These are phyloP conservation scores for Penicillium paneum DNA, from an alignment of 2,329 filamentous ascomycete species.

Conservation along the genomic window DNA sequence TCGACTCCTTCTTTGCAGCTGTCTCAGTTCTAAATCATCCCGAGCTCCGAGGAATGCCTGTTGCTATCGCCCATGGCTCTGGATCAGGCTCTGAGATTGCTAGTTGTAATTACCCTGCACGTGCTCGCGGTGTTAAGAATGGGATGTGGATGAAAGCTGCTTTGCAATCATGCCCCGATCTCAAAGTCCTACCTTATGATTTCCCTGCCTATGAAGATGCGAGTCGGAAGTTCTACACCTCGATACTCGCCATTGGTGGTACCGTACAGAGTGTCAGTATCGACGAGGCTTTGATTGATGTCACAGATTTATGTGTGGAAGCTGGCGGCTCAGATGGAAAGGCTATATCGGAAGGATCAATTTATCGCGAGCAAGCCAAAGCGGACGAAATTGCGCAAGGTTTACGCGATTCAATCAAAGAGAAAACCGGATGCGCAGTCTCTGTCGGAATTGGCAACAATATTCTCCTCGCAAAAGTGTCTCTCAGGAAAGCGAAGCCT, in stretches of 20 bases:
- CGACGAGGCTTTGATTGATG: slow-evolving; percentile 87
- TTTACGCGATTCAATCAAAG: slow-evolving; percentile 68
- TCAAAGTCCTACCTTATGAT: slow-evolving; percentile 92
- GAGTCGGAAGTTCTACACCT: slow-evolving; percentile 81
- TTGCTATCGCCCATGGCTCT: slow-evolving; percentile 81
- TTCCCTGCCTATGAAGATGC: slow-evolving; percentile 93
- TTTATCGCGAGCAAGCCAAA: slow-evolving; percentile 74
- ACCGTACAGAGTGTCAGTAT: slow-evolving; percentile 94
- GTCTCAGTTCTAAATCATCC: slow-evolving; percentile 79
- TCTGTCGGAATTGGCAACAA: slow-evolving; percentile 91
- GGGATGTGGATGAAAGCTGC: slow-evolving; percentile 99
- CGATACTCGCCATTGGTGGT: slow-evolving; percentile 74
- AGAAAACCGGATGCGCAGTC: slow-evolving; percentile 76
- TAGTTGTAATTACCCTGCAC: slow-evolving; percentile 92
- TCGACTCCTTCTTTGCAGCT: slow-evolving; percentile 97
- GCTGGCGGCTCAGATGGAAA: slow-evolving; percentile 64
- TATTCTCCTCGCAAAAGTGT: slow-evolving; percentile 86
- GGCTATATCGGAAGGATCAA: slow-evolving; percentile 63
- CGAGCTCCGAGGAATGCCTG: slow-evolving; percentile 72
- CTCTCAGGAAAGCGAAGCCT: slow-evolving; percentile 86
- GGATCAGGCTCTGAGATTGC: slow-evolving; percentile 91
- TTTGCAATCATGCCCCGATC: slow-evolving; percentile 73
- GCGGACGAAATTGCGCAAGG: slow-evolving; percentile 67
- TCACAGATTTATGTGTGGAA: slow-evolving; percentile 66
- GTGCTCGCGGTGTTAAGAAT: slow-evolving; percentile 84